phyloP scores from a whole-genome alignment of 495 filamentous ascomycete genomes.

The Penicillium fimorum region DNA sequence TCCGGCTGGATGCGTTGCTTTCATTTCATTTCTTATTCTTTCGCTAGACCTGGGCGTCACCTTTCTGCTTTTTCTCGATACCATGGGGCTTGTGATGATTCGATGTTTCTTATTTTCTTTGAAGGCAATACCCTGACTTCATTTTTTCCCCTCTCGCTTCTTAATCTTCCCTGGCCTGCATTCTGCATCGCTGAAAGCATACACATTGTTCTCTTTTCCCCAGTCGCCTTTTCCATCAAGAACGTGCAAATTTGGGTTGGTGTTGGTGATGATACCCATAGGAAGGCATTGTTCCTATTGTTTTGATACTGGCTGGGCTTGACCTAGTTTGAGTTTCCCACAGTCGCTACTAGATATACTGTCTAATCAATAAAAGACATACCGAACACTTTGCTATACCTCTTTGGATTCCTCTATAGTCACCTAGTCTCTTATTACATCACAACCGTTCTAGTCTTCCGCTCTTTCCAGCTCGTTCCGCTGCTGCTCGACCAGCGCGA shows the following conservation, averaged over 20 bases:
- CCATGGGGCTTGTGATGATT: slow-evolving; percentile 37
- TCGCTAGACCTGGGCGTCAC: slow-evolving; percentile 44
- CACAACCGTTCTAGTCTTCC: slow-evolving; percentile 1
- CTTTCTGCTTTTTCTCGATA: slow-evolving; percentile 32
- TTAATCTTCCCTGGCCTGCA: slow-evolving; percentile 21
- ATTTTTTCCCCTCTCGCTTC: slow-evolving; percentile 10
- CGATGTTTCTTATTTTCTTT: slow-evolving; percentile 22
- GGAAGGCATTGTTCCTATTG: slow-evolving; percentile 18
- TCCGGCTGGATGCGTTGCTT: slow-evolving; percentile 39
- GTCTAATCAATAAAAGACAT: slow-evolving; percentile 25
- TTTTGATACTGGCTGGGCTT: slow-evolving; percentile 7
- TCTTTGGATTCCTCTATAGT: not conserved
- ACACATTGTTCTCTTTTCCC: slow-evolving; percentile 7
- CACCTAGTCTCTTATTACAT: not conserved
- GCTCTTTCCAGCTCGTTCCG: slow-evolving; percentile 8
- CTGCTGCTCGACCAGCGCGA: slow-evolving; percentile 46
- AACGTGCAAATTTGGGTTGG: slow-evolving; percentile 19
- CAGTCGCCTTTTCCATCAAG: slow-evolving; percentile 15
- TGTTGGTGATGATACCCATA: slow-evolving; percentile 32
- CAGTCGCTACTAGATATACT: slow-evolving; percentile 29
- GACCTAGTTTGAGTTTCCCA: slow-evolving; percentile 9
- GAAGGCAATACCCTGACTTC: slow-evolving; percentile 19
- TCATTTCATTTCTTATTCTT: slow-evolving; percentile 38
- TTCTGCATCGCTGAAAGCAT: slow-evolving; percentile 22
- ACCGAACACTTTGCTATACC: not conserved